Percentiles rank a stretch among this genome's conserved stretches.
phyloP scores from a whole-genome alignment of 345 rosid species.

The Syzygium aromaticum region DNA sequence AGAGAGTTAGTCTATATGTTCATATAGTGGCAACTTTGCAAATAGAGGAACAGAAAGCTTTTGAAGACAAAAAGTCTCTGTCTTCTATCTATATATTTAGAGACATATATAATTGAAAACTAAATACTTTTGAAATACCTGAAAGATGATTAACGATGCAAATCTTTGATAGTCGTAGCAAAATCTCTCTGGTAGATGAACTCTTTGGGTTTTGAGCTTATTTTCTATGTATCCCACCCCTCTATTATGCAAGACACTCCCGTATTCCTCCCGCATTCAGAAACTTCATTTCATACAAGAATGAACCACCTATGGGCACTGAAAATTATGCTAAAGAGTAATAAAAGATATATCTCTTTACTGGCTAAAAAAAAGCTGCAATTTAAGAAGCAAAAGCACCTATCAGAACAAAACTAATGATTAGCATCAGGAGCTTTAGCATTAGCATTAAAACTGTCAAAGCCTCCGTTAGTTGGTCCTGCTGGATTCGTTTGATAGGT shows the following conservation, averaged over 20 bases:
- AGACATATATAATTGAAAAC: not conserved
- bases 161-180: not conserved
- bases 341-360: not conserved
- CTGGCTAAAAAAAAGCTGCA: not conserved
- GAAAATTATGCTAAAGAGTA: not conserved
- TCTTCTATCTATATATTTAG: not conserved
- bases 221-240: not conserved
- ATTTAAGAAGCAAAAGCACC: not conserved
- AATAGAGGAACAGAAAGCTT: not conserved
- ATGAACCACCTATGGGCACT: not conserved
- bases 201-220: not conserved
- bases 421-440: slow-evolving; percentile 46
- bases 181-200: not conserved
- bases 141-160: not conserved
- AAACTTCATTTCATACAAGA: not conserved
- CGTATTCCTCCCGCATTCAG: not conserved
- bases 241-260: not conserved
- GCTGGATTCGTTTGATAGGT: slow-evolving; percentile 50
- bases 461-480: slow-evolving; percentile 43
- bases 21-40: not conserved
- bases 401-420: slow-evolving; percentile 16
- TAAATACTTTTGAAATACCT: not conserved
- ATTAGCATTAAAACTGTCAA: slow-evolving; percentile 35
- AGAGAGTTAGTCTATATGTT: not conserved
- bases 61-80: not conserved